These are phyloP conservation scores for Arctium lappa DNA, from an alignment of 129 eudicot genomes.

Conservation along the genomic window DNA sequence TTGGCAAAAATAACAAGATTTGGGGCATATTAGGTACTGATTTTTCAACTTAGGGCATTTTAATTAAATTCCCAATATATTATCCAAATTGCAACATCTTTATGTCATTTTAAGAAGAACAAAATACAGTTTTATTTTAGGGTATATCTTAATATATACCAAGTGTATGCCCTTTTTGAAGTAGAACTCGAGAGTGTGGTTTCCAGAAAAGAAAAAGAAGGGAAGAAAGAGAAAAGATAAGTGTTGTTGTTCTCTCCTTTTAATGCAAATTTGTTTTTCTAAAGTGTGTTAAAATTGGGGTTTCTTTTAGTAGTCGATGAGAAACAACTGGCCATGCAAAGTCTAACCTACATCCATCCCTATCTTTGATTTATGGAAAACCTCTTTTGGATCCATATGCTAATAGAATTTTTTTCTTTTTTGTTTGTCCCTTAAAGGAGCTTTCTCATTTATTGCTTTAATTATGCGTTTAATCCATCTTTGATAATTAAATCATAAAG, in stretches of 20 bases:
- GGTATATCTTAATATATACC: not conserved
- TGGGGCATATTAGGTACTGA: too few species aligned
- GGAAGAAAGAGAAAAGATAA: constrained; percentile 26
- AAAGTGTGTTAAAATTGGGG: constrained; percentile 36
- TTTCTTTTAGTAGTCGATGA: constrained; percentile 27
- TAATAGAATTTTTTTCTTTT: constrained; percentile 23
- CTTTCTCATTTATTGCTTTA: constrained; percentile 47
- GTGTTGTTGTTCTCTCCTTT: constrained; percentile 49
- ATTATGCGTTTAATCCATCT: constrained; percentile 23
- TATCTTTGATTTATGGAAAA: constrained; percentile 36
- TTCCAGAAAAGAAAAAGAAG: constrained; percentile 5
- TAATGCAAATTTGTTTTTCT: constrained; percentile 35
- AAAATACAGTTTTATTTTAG: not conserved
- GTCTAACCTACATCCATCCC: constrained; percentile 39
- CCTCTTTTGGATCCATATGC: constrained; percentile 25
- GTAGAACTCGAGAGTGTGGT: not conserved
- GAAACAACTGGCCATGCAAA: constrained; percentile 52
- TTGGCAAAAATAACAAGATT: too few species aligned
- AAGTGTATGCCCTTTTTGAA: not conserved
- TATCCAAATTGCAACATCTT: not conserved
- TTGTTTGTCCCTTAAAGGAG: constrained; percentile 40
- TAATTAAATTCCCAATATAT: too few species aligned
- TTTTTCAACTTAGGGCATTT: too few species aligned
- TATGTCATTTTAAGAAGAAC: not conserved
- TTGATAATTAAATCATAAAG: constrained; percentile 24